Base-by-base conservation (phyloP, 441 rosid genomes). In the Daphne laureola region DNA sequence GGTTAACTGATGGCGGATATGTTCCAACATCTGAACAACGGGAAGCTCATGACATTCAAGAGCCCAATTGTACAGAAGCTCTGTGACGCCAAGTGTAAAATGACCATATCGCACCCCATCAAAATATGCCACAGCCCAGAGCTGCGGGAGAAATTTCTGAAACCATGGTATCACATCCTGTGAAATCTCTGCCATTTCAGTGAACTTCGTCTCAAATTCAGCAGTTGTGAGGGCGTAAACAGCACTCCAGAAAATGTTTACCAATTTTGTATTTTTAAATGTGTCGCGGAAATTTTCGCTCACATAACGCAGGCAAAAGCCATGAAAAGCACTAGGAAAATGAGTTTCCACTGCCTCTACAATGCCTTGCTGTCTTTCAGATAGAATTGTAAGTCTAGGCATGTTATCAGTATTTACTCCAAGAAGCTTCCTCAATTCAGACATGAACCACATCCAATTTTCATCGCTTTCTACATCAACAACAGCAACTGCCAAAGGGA, bases 391-490 rank as follows among this genome's bases (percentile, higher is more conserved):
- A n/a, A 91, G 91, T 61, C 95, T 79, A 35, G 98, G 96, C 95
- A 91, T 86, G 78, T 74, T 82, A 46, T 91, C 98, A 0, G 95
- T 83, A 62, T 82, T 88, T 57, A 91, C 81, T 27, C 96, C 95
- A 2, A 91, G 82, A 68, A 91, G 98, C 78, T 88, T 86, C 58
- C 93, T 81, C 65, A 91, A 62, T 73, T 91, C 98, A 0, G 93
- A 86, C 75, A 91, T 75, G 75, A 91, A 91, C 98, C 98, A 88
- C 74, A 77, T 86, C 98, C 98, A 91, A 66, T 91, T 91, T 43
- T 91, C 96, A 69, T 84, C 80, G 31, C 73, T 82, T 65, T 88
- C 98, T 46, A 46, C 54, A 52, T 91, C 98, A 15, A 88, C 96
- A 49, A 84, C 56, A 8, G 89, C 96, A 5, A 88, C 65, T 21